Conservation (phyloP, 495 filamentous ascomycete genomes). For the Neurospora sp. region DNA sequence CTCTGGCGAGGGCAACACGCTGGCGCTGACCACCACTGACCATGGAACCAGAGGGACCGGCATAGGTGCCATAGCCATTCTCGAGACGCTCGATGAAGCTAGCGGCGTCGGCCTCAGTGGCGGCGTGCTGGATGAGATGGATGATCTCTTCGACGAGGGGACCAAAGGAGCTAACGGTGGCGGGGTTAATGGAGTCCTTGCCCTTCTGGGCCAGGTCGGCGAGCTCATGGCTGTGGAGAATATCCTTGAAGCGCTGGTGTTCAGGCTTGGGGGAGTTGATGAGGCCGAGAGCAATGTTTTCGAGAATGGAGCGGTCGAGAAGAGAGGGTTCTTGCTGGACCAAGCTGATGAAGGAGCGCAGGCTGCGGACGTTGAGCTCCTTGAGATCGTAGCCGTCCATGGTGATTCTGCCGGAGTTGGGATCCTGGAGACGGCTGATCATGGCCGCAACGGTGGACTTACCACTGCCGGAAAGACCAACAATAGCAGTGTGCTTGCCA, state of each 20-base stretch:
- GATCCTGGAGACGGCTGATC: slow-evolving; percentile 81
- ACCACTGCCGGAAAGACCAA: slow-evolving; percentile 41
- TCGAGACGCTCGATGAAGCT: slow-evolving; percentile 76
- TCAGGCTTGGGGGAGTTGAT: slow-evolving; percentile 68
- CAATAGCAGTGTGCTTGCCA: slow-evolving; percentile 77
- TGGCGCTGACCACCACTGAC: slow-evolving; percentile 91
- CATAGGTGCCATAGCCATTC: slow-evolving; percentile 79
- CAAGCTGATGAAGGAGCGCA: slow-evolving; percentile 76
- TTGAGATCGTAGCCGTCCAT: slow-evolving; percentile 74
- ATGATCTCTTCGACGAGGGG: slow-evolving; percentile 41
- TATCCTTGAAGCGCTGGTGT: slow-evolving; percentile 29
- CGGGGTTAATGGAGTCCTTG: slow-evolving; percentile 1
- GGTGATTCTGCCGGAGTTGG: slow-evolving; percentile 62
- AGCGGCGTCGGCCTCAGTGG: slow-evolving; percentile 79
- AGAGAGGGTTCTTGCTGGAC: slow-evolving; percentile 71
- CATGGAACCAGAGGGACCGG: slow-evolving; percentile 81
- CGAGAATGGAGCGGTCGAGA: slow-evolving; percentile 71
- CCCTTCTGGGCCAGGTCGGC: slow-evolving; percentile 8
- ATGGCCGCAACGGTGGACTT: slow-evolving; percentile 88
- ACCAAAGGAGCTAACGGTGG: background rate
- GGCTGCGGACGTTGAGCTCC: slow-evolving; percentile 69
- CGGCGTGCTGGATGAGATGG: slow-evolving; percentile 62
- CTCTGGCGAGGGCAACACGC: slow-evolving; percentile 70
- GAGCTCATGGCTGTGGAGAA: slow-evolving; percentile 8
- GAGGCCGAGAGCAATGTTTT: slow-evolving; percentile 78